Evolutionary conservation across 225 moss, liverwort and hornwort genomes (phyloP), one percentile per base, ranked within the genome.

Genomic region (Sphagnum tenellum): DNA sequence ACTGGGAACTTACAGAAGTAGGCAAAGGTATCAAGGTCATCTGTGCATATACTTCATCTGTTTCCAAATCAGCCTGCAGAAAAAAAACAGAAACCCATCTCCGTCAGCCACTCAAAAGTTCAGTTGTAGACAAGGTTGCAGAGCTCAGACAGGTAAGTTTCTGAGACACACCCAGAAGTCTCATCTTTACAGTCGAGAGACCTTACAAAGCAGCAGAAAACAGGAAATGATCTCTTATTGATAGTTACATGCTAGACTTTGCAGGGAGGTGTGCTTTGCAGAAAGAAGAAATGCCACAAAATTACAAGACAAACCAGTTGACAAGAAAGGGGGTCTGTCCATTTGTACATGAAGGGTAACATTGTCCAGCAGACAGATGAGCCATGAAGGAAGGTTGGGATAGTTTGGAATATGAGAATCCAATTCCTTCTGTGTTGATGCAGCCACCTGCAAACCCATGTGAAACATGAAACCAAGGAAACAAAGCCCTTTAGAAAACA

Each of bases 401-500:
- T 84, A 84, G 57, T 79, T 84, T 8, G 79, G 77, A 55, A 79
- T 79, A 52, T 84, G 79, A 5, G 79, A 74, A 69, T 84, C 83
- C 50, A 74, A 76, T 69, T 84, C 83, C 59, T 77, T 79, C 63
- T 84, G 83, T 48, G 83, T 84, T 2, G 83, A 84, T 47, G 83
- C 83, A 45, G 83, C 83, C 53, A 84, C 83, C 83, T 84, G 71
- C 6, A 6, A 52, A 6, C 52, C 6, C 29, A 29, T 29, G 29
- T 29, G 29, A 29, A 29, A 29, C 29, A 29, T 29, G 29, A 29
- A 29, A 29, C 29, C 29, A 29, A 29, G 0, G 29, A 29, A 29
- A 29, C 29, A 29, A 29, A 29, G 29, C 29, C 29, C 29, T 29
- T 29, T 1, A 29, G 29, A 29, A 29, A 29, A 29, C 29, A 29